Evolutionary conservation across 805 yeast genomes (phyloP).

Genomic region (Metschnikowia corniflorae): DNA sequence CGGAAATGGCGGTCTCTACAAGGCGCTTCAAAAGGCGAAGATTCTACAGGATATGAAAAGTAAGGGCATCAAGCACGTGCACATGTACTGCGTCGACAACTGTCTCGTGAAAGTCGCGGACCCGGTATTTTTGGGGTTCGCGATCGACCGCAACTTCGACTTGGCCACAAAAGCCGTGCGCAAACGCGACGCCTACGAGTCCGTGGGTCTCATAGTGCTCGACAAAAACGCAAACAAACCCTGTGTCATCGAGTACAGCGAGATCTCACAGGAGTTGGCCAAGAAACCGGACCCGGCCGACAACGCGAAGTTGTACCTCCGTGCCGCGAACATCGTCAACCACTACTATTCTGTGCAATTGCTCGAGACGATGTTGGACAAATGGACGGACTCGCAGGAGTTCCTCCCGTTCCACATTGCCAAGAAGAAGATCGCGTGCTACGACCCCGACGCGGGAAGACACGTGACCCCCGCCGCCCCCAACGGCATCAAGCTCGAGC

Average conservation of each 20-base stretch:
- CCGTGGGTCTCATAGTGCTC: constrained; percentile 87
- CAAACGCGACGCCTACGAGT: constrained; percentile 81
- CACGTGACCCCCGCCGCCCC: constrained; percentile 63
- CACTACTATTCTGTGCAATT: constrained; percentile 90
- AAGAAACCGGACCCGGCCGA: constrained; percentile 59
- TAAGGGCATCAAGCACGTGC: constrained; percentile 81
- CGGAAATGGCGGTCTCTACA: constrained; percentile 96
- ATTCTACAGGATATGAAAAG: constrained; percentile 62
- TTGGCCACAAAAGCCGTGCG: constrained; percentile 94
- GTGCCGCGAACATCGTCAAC: constrained; percentile 97
- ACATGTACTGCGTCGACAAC: constrained; percentile 97
- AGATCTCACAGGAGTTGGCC: constrained; percentile 73
- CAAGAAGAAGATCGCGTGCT: constrained; percentile 72
- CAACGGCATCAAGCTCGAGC: constrained; percentile 93
- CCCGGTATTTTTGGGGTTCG: constrained; percentile 84
- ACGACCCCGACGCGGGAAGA: constrained; percentile 46
- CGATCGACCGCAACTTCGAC: constrained; percentile 61
- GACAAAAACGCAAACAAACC: constrained; percentile 58
- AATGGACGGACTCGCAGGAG: constrained; percentile 65
- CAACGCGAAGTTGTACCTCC: constrained; percentile 51
- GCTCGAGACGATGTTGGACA: constrained; percentile 53
- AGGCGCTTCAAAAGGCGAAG: constrained; percentile 64
- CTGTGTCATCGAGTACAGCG: constrained; percentile 93
- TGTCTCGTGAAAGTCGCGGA: constrained; percentile 89
- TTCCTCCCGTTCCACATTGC: constrained; percentile 93